These are phyloP conservation scores for Xylariaceae sp. DNA, from an alignment of 2,329 filamentous ascomycete genomes.

Conservation along the genomic window DNA sequence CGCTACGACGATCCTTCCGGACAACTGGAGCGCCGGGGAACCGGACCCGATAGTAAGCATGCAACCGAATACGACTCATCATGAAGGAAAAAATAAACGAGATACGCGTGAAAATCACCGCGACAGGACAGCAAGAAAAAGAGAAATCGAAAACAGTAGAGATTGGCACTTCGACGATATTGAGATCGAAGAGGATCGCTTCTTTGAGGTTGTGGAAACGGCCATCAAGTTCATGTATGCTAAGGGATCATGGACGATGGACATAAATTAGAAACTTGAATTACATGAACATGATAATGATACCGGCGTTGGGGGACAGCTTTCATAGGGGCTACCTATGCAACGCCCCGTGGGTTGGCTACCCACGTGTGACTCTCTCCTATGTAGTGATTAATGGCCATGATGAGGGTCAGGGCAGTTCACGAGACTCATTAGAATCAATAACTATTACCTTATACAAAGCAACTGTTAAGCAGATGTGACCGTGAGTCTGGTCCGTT, in stretches of 20 bases:
- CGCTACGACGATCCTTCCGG: constrained; percentile 17
- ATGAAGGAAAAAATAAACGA: neutral
- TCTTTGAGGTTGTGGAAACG: constrained; percentile 11
- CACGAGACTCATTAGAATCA: no score
- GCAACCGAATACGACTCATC: neutral
- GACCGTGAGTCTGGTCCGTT: no score
- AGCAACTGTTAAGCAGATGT: no score
- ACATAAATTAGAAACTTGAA: constrained; percentile 1
- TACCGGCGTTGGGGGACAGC: neutral
- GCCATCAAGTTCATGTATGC: constrained; percentile 15
- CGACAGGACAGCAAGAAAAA: neutral
- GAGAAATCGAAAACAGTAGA: constrained; percentile 19
- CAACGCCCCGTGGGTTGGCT: no score
- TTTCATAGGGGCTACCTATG: no score
- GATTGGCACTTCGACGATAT: neutral
- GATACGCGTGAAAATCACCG: neutral
- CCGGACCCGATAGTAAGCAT: neutral
- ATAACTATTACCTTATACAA: no score
- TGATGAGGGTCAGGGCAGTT: no score
- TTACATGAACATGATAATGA: neutral
- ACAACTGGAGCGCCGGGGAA: neutral
- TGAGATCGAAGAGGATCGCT: constrained; percentile 10
- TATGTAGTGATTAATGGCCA: no score
- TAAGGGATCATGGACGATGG: constrained; percentile 10
- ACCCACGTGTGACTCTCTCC: no score